These are phyloP conservation scores for Eucommia ulmoides DNA, from an alignment of 257 asterid genomes.

Conservation along the genomic window DNA sequence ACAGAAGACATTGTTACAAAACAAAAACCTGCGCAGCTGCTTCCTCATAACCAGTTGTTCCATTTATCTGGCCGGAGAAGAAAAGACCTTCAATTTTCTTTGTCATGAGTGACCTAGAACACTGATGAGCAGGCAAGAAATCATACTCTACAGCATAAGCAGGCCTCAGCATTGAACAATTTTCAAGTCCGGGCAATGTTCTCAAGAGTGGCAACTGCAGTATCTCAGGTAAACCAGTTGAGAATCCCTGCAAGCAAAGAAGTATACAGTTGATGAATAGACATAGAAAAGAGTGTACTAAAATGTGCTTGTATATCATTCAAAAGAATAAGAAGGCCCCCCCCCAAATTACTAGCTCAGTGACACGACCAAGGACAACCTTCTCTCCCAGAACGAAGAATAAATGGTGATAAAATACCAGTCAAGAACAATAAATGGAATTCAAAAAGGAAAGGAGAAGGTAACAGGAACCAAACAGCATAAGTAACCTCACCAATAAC, in stretches of 20 bases:
- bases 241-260: constrained; percentile 62
- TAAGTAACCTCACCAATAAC: too few species aligned
- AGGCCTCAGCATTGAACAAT: constrained; percentile 95
- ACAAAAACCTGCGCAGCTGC: constrained; percentile 94
- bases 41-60: constrained; percentile 98
- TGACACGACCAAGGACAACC: too few species aligned
- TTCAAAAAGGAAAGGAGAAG: too few species aligned
- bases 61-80: constrained; percentile 98
- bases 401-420: too few species aligned
- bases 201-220: constrained; percentile 90
- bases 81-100: constrained; percentile 88
- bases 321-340: too few species aligned
- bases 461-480: too few species aligned
- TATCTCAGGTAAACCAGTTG: constrained; percentile 96
- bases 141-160: constrained; percentile 99
- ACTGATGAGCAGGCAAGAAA: constrained; percentile 96
- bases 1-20: not conserved
- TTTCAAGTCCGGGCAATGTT: constrained; percentile 93
- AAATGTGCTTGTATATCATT: not conserved
- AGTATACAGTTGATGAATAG: constrained; percentile 6
- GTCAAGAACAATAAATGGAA: too few species aligned
- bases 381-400: too few species aligned
- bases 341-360: too few species aligned
- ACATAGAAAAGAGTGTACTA: not conserved
- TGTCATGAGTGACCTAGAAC: constrained; percentile 92